phyloP scores from a whole-genome alignment of 2,329 filamentous ascomycete species.

The Ceratocystiopsis sp. region DNA sequence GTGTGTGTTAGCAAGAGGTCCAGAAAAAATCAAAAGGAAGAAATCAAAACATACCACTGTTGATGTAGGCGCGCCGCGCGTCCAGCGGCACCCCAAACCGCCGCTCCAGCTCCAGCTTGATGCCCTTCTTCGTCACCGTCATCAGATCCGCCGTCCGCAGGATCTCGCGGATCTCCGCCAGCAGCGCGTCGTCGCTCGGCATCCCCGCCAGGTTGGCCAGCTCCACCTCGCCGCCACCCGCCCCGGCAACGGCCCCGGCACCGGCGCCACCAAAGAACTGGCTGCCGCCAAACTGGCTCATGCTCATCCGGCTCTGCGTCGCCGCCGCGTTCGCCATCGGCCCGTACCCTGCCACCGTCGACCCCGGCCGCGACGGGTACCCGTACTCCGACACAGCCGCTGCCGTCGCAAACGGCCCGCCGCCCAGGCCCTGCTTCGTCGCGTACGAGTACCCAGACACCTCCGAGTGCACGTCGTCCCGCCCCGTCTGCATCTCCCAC shows the following conservation, averaged over 20 bases:
- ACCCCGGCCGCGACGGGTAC: slow-evolving; percentile 37
- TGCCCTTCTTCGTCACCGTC: slow-evolving; percentile 96
- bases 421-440: slow-evolving; percentile 49
- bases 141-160: slow-evolving; percentile 84
- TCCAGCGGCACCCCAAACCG: slow-evolving; percentile 79
- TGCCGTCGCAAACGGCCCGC: slow-evolving; percentile 23
- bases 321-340: slow-evolving; percentile 31
- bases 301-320: slow-evolving; percentile 46
- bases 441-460: slow-evolving; percentile 88
- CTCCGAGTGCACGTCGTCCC: slow-evolving; percentile 68
- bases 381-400: slow-evolving; percentile 51
- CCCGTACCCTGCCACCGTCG: slow-evolving; percentile 26
- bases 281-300: slow-evolving; percentile 43
- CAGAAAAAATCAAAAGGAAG: not conserved
- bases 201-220: slow-evolving; percentile 58
- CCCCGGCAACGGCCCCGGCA: no score
- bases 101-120: slow-evolving; percentile 84
- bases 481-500: slow-evolving; percentile 84
- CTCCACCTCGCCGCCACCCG: slow-evolving; percentile 38
- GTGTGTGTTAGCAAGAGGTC: not conserved
- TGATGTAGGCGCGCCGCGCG: slow-evolving; percentile 81
- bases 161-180: slow-evolving; percentile 91
- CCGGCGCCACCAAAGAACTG: slow-evolving; percentile 30
- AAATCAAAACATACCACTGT: slow-evolving; percentile 50
- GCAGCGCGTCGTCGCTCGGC: slow-evolving; percentile 73